phyloP scores from a whole-genome alignment of 2,329 filamentous ascomycete species.

The Colletotrichum spaethianum region DNA sequence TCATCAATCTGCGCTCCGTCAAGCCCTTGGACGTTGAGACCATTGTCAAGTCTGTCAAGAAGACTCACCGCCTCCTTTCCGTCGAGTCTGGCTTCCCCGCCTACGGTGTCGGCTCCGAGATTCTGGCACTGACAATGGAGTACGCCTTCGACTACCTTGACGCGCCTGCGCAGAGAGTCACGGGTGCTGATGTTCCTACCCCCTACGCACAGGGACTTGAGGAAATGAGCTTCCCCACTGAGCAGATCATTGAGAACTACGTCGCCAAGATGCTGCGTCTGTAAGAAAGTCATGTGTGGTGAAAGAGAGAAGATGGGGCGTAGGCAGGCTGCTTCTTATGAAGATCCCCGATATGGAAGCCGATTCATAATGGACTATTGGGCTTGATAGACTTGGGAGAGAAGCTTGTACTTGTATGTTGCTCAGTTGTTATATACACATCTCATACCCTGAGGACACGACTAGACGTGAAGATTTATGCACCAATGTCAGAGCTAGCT shows the following conservation, averaged over 20 bases:
- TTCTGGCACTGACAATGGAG: slow-evolving; percentile 95
- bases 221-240: slow-evolving; percentile 94
- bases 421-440: slow-evolving; percentile 54
- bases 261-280: slow-evolving; percentile 90
- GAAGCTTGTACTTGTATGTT: slow-evolving; percentile 59
- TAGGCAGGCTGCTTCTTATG: slow-evolving; percentile 22
- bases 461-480: slow-evolving; percentile 24
- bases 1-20: slow-evolving; percentile 97
- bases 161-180: slow-evolving; percentile 92
- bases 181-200: slow-evolving; percentile 96
- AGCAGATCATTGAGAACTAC: slow-evolving; percentile 88
- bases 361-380: slow-evolving; percentile 31
- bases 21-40: slow-evolving; percentile 97
- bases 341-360: slow-evolving; percentile 6
- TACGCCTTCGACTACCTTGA: slow-evolving; percentile 99
- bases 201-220: slow-evolving; percentile 95
- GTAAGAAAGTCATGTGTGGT: slow-evolving; percentile 59
- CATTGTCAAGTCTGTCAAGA: slow-evolving; percentile 98
- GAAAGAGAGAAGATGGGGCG: background rate
- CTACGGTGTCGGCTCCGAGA: slow-evolving; percentile 93
- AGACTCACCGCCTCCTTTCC: slow-evolving; percentile 91
- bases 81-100: slow-evolving; percentile 98
- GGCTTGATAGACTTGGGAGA: slow-evolving; percentile 37
- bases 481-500: no score
- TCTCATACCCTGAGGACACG: slow-evolving; percentile 42